Evolutionary conservation across 805 yeast species (phyloP), one percentile per base, ranked within the genome.

Genomic region (Wickerhamomyces bovis): DNA sequence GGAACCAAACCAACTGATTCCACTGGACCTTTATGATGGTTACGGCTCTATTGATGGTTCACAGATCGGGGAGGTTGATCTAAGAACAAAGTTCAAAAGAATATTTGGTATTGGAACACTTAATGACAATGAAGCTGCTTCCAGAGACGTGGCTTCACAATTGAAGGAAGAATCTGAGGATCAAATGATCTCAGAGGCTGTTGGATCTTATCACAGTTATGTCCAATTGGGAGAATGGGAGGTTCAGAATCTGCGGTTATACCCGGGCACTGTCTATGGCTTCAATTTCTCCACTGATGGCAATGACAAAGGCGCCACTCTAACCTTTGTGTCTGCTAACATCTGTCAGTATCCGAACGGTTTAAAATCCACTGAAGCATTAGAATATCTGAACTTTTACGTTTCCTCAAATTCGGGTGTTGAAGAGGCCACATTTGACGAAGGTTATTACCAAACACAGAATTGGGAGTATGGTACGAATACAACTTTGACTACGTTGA

Each of bases 251-350:
- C 40, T 57, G 1, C 16, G 44, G 13, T 22, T 56, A 4, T 39
- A 28, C 12, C 60, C 61, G 1, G 61, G 60, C 1, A 38, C 50
- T 16, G 49, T 51, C 2, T 57, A 41, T 23, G 46, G 53, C 26
- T 57, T 53, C 48, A 47, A 53, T 6, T 53, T 43, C n/a, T 25
- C 54, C 2, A 6, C 35, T 1, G 33, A 10, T 10, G 38, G 38
- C 5, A 10, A 40, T 7, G 38, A 38, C 12, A 12, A 28, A 15
- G 30, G n/a, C 15, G 22, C 43, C 3, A 25, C 42, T 4, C 15
- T 48, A 15, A 33, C 47, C 3, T 48, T 47, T 23, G 21, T 50
- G 18, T 48, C 53, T 13, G 39, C 51, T 3, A 38, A 43, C n/a
- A 48, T 50, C 15, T 50, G 53, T 28, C 35, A 38, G 12, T 45